Conservation (phyloP, 768 basidiomycete genomes). For the Serendipita vermifera region DNA sequence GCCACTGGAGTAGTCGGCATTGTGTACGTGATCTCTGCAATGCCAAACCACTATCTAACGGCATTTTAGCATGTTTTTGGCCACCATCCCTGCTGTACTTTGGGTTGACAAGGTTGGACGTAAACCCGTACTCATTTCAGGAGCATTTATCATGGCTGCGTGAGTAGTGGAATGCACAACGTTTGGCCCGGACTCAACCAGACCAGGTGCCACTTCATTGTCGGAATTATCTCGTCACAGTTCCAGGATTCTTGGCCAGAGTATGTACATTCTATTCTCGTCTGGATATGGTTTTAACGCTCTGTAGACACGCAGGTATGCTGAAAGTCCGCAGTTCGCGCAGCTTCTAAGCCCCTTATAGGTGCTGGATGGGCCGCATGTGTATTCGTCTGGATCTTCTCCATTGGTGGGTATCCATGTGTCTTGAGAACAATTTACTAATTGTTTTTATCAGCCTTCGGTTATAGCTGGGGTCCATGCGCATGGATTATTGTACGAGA, state of each 20-base stretch:
- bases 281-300: background rate
- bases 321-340: background rate
- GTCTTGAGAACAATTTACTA: background rate
- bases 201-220: slow-evolving; percentile 50
- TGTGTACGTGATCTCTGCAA: slow-evolving; percentile 36
- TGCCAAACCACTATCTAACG: too few relatives aligned
- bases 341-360: slow-evolving; percentile 13
- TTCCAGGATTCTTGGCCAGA: slow-evolving; percentile 42
- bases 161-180: slow-evolving; percentile 21
- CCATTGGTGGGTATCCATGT: slow-evolving; percentile 36
- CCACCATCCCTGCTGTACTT: slow-evolving; percentile 71
- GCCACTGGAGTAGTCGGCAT: slow-evolving; percentile 68
- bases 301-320: slow-evolving; percentile 8
- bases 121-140: slow-evolving; percentile 59
- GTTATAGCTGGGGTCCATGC: slow-evolving; percentile 69
- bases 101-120: slow-evolving; percentile 67
- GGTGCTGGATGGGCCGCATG: slow-evolving; percentile 66
- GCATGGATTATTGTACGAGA: slow-evolving; percentile 70
- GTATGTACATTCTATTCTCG: slow-evolving; percentile 27
- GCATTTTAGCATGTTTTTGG: slow-evolving; percentile 46
- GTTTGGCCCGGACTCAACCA: slow-evolving; percentile 12
- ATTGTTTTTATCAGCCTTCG: slow-evolving; percentile 32
- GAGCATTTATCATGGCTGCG: slow-evolving; percentile 59
- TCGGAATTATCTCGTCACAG: slow-evolving; percentile 50
- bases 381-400: slow-evolving; percentile 59